These are phyloP conservation scores for Magnaporthiopsis poae DNA, from an alignment of 2,329 filamentous ascomycete species.

Conservation along the genomic window DNA sequence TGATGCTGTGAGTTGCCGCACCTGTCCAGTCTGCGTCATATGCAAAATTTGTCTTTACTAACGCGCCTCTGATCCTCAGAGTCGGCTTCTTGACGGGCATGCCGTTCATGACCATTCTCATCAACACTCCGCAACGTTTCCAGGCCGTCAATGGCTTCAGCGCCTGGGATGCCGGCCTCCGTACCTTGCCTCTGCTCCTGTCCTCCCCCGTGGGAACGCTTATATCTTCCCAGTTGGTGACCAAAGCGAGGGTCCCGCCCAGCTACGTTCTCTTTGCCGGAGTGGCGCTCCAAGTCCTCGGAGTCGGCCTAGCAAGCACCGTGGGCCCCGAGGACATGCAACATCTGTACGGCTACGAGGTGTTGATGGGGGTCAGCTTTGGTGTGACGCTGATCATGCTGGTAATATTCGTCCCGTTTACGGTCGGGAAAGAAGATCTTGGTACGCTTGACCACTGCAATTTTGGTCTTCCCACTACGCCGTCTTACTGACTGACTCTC, in stretches of 20 bases:
- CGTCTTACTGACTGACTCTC: neutral
- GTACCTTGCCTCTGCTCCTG: slow-evolving; percentile 30
- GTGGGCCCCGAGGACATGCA: neutral
- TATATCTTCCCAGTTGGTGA: slow-evolving; percentile 25
- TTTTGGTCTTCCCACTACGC: neutral
- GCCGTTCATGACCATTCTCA: slow-evolving; percentile 24
- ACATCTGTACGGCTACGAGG: slow-evolving; percentile 4
- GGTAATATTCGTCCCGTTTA: slow-evolving; percentile 2
- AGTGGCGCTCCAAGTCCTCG: neutral
- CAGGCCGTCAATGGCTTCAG: slow-evolving; percentile 31
- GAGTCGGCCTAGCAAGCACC: slow-evolving; percentile 1
- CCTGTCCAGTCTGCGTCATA: neutral
- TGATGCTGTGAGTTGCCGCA: slow-evolving; percentile 23
- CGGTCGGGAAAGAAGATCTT: slow-evolving; percentile 1
- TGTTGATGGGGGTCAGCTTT: slow-evolving; percentile 7
- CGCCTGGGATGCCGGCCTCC: slow-evolving; percentile 30
- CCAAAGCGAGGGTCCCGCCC: slow-evolving; percentile 8
- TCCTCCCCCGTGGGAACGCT: slow-evolving; percentile 27
- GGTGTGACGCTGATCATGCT: slow-evolving; percentile 1
- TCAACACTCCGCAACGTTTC: slow-evolving; percentile 30
- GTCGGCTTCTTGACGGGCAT: slow-evolving; percentile 23
- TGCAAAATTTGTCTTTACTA: neutral
- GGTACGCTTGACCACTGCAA: neutral
- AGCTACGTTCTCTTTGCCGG: slow-evolving; percentile 1
- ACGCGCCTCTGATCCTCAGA: slow-evolving; percentile 11